These are phyloP conservation scores for Triticum monococcum DNA, from an alignment of 176 grass and related monocot genomes.

Conservation along the genomic window DNA sequence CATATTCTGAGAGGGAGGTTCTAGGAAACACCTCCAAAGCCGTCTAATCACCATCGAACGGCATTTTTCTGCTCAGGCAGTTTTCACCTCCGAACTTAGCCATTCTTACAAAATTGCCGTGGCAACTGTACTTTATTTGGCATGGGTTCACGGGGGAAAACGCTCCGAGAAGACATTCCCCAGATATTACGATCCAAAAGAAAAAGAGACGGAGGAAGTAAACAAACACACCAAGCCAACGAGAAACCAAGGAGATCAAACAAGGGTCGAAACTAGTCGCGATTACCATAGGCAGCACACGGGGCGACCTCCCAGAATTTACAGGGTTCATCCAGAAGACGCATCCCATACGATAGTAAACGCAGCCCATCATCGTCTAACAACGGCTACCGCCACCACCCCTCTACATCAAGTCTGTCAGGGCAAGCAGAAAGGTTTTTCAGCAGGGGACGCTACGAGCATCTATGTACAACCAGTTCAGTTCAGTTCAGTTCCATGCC, in stretches of 20 bases:
- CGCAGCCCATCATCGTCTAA: not conserved
- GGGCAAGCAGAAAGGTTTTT: not conserved
- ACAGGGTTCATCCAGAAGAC: not conserved
- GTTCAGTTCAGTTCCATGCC: not conserved
- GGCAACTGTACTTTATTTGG: too few relatives aligned
- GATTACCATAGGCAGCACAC: not conserved
- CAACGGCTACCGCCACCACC: not conserved
- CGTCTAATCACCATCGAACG: too few relatives aligned
- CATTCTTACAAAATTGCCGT: too few relatives aligned
- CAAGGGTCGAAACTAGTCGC: not conserved
- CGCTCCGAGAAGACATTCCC: too few relatives aligned
- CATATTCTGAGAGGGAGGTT: too few relatives aligned
- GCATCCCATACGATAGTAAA: not conserved
- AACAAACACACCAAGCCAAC: too few relatives aligned
- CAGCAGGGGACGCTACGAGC: not conserved
- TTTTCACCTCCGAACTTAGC: too few relatives aligned
- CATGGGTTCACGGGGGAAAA: too few relatives aligned
- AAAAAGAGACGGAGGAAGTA: too few relatives aligned
- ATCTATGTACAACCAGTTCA: not conserved
- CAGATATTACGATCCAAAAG: too few relatives aligned
- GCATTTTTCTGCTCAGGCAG: too few relatives aligned
- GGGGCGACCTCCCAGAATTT: not conserved
- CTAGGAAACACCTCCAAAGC: too few relatives aligned
- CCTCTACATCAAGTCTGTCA: not conserved
- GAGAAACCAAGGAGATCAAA: not conserved